Base-by-base conservation (phyloP, 768 basidiomycete species). In the Galerina sulciceps region DNA sequence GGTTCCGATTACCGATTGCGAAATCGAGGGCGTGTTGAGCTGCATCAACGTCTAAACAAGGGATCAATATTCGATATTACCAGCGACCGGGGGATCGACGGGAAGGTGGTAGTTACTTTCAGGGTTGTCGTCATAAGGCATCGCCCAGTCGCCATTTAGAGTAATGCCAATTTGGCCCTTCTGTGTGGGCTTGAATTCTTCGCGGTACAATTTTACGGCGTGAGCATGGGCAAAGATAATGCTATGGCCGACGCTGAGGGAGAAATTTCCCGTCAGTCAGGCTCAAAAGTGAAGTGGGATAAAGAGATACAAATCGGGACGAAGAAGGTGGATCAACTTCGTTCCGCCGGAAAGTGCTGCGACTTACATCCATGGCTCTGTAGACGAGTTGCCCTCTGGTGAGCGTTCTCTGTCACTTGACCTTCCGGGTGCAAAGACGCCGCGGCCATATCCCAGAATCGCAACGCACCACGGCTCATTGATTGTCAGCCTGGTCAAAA, bases 381-480 rank as follows among this genome's bases (percentile, higher is more conserved):
- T 85, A 18, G 83, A 80, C 10, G 85, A 85, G 68, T 89, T 79
- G 42, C 87, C 86, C 70, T 86, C 84, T 3, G 82, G 72, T 40
- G 81, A 85, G 55, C 85, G 81, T 52, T 65, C 69, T 18, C 89
- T 82, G 69, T 88, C 85, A 71, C 85, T 87, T 65, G 84, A 86
- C 54, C 87, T 76, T 38, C 89, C 88, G 43, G 88, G 89, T 2
- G 87, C 89, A 61, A 91, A 91, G 13, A 86, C 80, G 45, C 88
- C 89, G 45, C 83, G 79, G 13, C 86, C 85, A 65, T 90, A 87
- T n/a, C 90, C 89, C 47, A 88, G 75, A 64, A 89, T 78, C 49
- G 89, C 81, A 51, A 87, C 79, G 68, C 85, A 86, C 87, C 85
- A 89, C 0, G 88, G 88, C 74, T 93, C 89, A 69, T 91, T 91